Base-by-base conservation (phyloP, 768 basidiomycete species). In the Amanita inopinata region DNA sequence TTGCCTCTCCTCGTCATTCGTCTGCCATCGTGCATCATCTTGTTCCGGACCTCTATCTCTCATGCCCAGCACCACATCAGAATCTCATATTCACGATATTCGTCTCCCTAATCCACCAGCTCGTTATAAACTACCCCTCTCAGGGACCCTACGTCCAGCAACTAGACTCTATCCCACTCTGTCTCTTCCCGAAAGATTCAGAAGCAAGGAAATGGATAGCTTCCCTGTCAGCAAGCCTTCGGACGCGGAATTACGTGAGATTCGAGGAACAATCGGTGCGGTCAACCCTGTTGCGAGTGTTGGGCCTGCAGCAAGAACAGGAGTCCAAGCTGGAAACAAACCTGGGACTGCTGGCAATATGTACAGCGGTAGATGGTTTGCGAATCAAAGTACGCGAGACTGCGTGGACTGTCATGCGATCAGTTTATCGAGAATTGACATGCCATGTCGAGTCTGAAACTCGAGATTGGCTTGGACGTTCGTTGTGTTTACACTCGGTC, bases 361-460 rank as follows among this genome's bases (percentile, higher is more conserved):
- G 53, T 20, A 51, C 51, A 11, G 62, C 78, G 1, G 53, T 80
- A 7, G 65, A 71, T 15, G 58, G 59, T 3, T 53, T 85, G 25
- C 70, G 76, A 11, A 53, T 45, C 2, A 78, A 73, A 56, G 66
- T 66, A 4, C 67, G 78, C 23, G 63, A 66, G 14, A 71, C 62
- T n/a, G 60, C 74, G 2, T 86, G 83, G 83, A 53, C 37, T 0
- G 58, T 82, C 11, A 51, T 86, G 33, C 74, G 80, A 22, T 63
- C 69, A 15, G 74, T 74, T 0, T 85, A 86, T 55, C 66, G 80
- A 33, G 83, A 85, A 51, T 43, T 84, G 12, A 60, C 62, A 22
- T 71, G 65, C 46, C 61, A 63, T 46, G 55, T 61, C 17, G 57
- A 59, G 1, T 56, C 59, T 23, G 61, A 64, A 23, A 70, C 69